phyloP scores from a whole-genome alignment of 768 basidiomycete genomes.

The Tylopilus plumbeoviolaceoides region DNA sequence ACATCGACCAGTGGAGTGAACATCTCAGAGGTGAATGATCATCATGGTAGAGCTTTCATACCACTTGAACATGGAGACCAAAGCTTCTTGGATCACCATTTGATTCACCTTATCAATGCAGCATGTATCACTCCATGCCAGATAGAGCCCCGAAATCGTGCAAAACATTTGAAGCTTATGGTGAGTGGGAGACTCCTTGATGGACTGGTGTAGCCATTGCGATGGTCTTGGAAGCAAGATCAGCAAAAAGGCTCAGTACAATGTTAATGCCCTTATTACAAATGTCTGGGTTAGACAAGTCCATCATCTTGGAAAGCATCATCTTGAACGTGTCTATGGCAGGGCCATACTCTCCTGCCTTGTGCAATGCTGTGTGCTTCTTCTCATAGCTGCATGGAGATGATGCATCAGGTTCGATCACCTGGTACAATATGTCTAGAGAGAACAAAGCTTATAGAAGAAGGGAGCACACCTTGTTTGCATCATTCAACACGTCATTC shows the following conservation, averaged over 20 bases:
- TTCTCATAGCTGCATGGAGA: constrained; percentile 9
- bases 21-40: constrained; percentile 1
- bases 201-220: not conserved
- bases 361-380: constrained; percentile 5
- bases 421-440: not conserved
- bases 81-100: constrained; percentile 3
- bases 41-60: constrained; percentile 2
- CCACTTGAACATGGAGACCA: constrained; percentile 9
- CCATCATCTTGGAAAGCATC: constrained; percentile 7
- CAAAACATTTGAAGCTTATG: constrained; percentile 7
- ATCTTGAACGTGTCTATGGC: constrained; percentile 3
- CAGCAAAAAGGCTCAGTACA: not conserved
- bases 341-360: not conserved
- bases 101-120: constrained; percentile 7
- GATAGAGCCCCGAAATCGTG: not conserved
- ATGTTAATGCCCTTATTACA: not conserved
- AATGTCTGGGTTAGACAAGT: not conserved
- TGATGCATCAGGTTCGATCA: constrained; percentile 5
- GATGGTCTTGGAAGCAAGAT: not conserved
- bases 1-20: not conserved
- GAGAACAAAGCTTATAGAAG: not conserved
- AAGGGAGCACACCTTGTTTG: constrained; percentile 1
- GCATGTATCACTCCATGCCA: constrained; percentile 13
- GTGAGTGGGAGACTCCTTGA: not conserved
- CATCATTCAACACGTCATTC: constrained; percentile 1